Conservation (phyloP, 345 rosid genomes). For the Hypericum androsaemum region DNA sequence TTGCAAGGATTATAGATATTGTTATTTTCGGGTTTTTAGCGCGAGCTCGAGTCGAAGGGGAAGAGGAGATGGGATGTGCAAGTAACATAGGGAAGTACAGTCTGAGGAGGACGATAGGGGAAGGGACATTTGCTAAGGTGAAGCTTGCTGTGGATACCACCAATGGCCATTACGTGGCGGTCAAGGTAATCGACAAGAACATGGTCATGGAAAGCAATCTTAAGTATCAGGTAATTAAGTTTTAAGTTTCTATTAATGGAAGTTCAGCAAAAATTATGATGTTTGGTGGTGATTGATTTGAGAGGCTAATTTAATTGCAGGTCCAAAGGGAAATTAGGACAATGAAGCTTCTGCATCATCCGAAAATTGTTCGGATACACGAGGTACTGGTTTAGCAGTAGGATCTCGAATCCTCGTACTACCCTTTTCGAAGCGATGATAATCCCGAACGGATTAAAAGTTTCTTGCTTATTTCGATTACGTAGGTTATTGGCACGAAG, state of each 20-base stretch:
- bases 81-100: conserved; percentile 60
- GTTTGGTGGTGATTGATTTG: conserved; percentile 11
- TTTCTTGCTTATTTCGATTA: background rate
- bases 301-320: conserved; percentile 23
- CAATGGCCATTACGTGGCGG: conserved; percentile 44
- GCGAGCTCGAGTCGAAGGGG: background rate
- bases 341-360: conserved; percentile 85
- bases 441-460: background rate
- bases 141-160: conserved; percentile 67
- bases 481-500: conserved; percentile 78
- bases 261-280: background rate
- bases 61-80: conserved; percentile 33
- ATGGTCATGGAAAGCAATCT: conserved; percentile 60
- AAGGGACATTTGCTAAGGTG: conserved; percentile 85
- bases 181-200: conserved; percentile 72
- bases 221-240: conserved; percentile 41
- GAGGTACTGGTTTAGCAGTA: conserved; percentile 41
- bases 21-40: background rate
- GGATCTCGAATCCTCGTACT: too few relatives aligned
- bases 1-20: background rate
- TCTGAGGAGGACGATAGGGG: conserved; percentile 66
- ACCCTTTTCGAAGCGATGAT: too few relatives aligned
- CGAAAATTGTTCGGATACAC: conserved; percentile 61
- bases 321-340: conserved; percentile 74
- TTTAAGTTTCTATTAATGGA: background rate